A percentile compares a stretch with the other conserved stretches of the same genome.
These are phyloP conservation scores for Exophiala aquamarina DNA, from an alignment of 2,329 filamentous ascomycete genomes.

Conservation along the genomic window DNA sequence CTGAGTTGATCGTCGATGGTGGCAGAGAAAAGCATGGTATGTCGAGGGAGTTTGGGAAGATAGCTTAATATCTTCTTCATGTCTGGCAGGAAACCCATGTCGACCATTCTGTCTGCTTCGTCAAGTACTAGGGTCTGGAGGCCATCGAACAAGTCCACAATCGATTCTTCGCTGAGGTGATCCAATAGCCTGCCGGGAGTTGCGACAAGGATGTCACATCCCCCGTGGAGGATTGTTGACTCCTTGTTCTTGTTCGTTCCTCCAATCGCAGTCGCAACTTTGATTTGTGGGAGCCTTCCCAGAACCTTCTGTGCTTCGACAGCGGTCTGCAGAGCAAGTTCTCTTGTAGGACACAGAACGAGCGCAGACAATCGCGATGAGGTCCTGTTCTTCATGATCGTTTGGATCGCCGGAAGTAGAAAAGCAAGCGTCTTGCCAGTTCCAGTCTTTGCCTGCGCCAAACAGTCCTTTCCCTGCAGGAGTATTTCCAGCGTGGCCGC, in stretches of 20 bases:
- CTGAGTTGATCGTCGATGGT: slow-evolving; percentile 85
- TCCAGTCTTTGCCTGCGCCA: slow-evolving; percentile 94
- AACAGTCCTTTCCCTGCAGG: slow-evolving; percentile 44
- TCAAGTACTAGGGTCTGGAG: slow-evolving; percentile 63
- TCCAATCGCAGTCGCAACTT: slow-evolving; percentile 60
- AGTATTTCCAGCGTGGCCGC: slow-evolving; percentile 18
- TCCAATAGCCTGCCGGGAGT: slow-evolving; percentile 88
- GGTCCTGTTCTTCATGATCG: slow-evolving; percentile 66
- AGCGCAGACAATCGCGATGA: slow-evolving; percentile 62
- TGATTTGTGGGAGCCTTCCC: slow-evolving; percentile 83
- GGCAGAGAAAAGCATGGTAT: slow-evolving; percentile 92
- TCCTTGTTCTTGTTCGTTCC: slow-evolving; percentile 17
- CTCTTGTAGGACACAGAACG: slow-evolving; percentile 92
- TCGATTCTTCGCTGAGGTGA: slow-evolving; percentile 66
- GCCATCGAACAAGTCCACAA: slow-evolving; percentile 63
- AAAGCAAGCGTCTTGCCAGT: slow-evolving; percentile 97
- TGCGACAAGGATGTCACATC: slow-evolving; percentile 66
- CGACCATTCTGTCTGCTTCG: slow-evolving; percentile 66
- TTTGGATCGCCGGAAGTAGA: slow-evolving; percentile 80
- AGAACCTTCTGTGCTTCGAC: slow-evolving; percentile 34
- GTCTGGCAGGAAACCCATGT: slow-evolving; percentile 66
- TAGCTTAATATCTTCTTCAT: slow-evolving; percentile 60
- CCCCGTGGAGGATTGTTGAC: slow-evolving; percentile 7
- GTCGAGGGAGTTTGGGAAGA: slow-evolving; percentile 69
- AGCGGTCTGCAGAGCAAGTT: slow-evolving; percentile 88